Base-by-base conservation (phyloP, 495 filamentous ascomycete species). In the Aspergillus conjunctus region DNA sequence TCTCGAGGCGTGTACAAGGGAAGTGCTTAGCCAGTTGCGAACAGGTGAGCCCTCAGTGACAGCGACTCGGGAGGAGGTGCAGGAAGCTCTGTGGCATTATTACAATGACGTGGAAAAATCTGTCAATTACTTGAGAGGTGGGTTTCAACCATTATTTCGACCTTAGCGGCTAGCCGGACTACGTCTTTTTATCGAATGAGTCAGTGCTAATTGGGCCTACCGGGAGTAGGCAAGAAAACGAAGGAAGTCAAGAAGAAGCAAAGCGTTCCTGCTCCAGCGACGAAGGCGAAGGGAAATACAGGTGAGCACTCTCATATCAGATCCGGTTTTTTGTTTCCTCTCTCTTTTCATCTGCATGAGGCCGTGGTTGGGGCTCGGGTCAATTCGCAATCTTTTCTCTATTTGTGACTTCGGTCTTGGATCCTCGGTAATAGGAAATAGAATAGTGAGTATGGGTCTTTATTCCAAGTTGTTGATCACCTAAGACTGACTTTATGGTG, bases 11-110 rank as follows among this genome's bases (percentile, higher is more conserved):
- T 78, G 74, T 53, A 79, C 75, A 2, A 52, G 63, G 0, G 70
- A 73, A 20, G 78, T 80, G 21, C 56, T 73, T n/a, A 67, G 52
- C 31, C 70, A 75, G 71, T 68, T 81, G 52, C 66, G 70, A 37
- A 62, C 70, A 44, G 78, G 76, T 59, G 64, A 73, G 31, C 73
- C 77, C 22, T 66, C 75, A 17, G 70, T 79, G 60, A 76, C 68
- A 26, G 74, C 75, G 9, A 73, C 75, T 30, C 73, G 74, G 39
- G 63, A 83, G 33, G 88, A 95, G 59, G 92, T 96, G 44, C 83
- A 96, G 70, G 95, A 98, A 54, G 83, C 92, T 0, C 72, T 98
- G 32, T 98, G 92, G 91, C 85, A 98, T 72, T 97, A 97, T 72
- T 98, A 93, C 72, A 97, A 91, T 68, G 93, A 98, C 70, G 80